Evolutionary conservation across 2,329 filamentous ascomycete genomes (phyloP).

Genomic region (Drechslerella dactyloides): DNA sequence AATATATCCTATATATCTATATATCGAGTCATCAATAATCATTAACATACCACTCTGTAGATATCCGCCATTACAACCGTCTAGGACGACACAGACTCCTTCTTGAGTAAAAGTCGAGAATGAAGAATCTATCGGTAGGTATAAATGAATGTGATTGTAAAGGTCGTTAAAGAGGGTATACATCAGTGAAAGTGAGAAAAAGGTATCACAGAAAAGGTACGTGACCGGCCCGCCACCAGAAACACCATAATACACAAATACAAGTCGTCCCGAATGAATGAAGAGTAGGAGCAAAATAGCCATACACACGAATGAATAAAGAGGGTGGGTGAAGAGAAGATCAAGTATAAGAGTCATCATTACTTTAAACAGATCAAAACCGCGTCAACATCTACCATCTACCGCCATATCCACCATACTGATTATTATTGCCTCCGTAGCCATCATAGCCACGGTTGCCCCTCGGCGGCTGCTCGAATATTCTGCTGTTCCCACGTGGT

Average conservation of each 20-base stretch:
- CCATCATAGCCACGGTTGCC: conserved; percentile 20
- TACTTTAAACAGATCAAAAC: neutral
- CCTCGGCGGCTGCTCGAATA: conserved; percentile 25
- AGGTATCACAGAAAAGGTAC: neutral
- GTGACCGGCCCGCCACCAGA: neutral
- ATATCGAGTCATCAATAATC: too few species aligned
- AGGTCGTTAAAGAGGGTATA: conserved; percentile 50
- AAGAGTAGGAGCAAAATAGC: too few species aligned
- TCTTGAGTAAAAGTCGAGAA: neutral
- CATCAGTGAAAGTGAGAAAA: conserved; percentile 1
- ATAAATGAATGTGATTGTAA: conserved; percentile 20
- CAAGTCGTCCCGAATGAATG: too few species aligned
- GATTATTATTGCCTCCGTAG: neutral
- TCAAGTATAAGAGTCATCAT: neutral
- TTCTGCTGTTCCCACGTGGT: conserved; percentile 31
- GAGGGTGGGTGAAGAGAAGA: too few species aligned
- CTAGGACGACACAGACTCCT: too few species aligned
- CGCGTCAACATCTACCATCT: neutral
- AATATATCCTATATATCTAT: too few species aligned
- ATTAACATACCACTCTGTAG: too few species aligned
- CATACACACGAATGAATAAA: neutral
- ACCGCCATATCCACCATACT: conserved; percentile 15
- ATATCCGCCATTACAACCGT: too few species aligned
- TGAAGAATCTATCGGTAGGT: neutral
- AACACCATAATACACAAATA: neutral